These are phyloP conservation scores for Coleophoma eucalyptorum DNA, from an alignment of 2,329 filamentous ascomycete species.

Conservation along the genomic window DNA sequence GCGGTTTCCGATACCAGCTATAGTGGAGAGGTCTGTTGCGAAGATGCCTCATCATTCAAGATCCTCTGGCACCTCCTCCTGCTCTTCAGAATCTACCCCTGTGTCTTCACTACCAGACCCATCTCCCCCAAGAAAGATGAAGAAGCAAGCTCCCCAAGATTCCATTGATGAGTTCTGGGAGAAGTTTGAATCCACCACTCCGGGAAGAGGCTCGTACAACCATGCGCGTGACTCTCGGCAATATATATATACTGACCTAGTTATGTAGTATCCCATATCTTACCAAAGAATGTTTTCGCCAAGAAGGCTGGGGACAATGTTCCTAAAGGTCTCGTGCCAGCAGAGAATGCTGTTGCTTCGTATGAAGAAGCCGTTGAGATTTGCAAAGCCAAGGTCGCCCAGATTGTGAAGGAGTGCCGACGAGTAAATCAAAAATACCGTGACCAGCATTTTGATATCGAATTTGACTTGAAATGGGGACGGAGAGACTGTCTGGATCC, in stretches of 20 bases:
- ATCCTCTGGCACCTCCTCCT: too few relatives aligned
- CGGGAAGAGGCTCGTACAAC: slow-evolving; percentile 55
- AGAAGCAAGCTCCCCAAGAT: slow-evolving; percentile 60
- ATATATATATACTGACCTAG: background rate
- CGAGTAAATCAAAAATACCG: slow-evolving; percentile 82
- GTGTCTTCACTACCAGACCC: too few relatives aligned
- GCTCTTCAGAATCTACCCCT: too few relatives aligned
- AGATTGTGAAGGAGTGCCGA: slow-evolving; percentile 63
- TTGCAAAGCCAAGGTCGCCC: slow-evolving; percentile 61
- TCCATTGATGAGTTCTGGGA: slow-evolving; percentile 70
- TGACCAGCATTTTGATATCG: slow-evolving; percentile 84
- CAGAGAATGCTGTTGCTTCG: slow-evolving; percentile 57
- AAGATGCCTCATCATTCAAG: too few relatives aligned
- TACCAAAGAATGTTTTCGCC: slow-evolving; percentile 65
- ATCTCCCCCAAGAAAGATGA: slow-evolving; percentile 26
- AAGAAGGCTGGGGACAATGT: slow-evolving; percentile 54
- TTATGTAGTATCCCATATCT: slow-evolving; percentile 56
- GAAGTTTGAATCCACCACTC: slow-evolving; percentile 65
- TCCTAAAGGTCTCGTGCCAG: slow-evolving; percentile 47
- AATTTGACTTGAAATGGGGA: slow-evolving; percentile 66
- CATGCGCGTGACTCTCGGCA: background rate
- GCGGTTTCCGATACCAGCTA: too few relatives aligned
- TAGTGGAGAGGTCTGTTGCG: too few relatives aligned
- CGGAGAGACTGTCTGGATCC: slow-evolving; percentile 41
- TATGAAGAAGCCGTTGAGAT: slow-evolving; percentile 69